Base-by-base conservation (phyloP, 2,329 filamentous ascomycete species). In the Monilinia polystroma region DNA sequence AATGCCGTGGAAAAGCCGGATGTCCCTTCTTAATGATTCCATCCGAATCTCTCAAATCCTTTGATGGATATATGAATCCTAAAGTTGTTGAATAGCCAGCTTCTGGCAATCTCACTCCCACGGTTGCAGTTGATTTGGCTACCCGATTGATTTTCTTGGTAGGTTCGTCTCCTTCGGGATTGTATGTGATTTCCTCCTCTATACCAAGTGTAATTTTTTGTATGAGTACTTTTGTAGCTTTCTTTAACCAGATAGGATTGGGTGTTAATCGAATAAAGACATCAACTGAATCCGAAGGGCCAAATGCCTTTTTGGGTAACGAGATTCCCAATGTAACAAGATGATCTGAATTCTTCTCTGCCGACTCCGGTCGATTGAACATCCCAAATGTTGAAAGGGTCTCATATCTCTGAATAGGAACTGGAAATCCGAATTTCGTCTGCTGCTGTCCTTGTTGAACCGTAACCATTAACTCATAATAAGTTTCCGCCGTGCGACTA, bases 121-220 rank as follows among this genome's bases (percentile, higher is more conserved):
- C 88, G 0, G 83, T 81, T 74, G 97, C 92, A 1, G 89, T 89
- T 73, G 94, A 90, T 77, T 93, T 95, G 35, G 91, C 89, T 71
- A 99, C 81, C 66, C 89, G 90, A 78, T 96, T 97, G 72, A 92
- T 82, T 78, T 96, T 97, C 71, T 92, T 91, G 43, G 91, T 91
- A 38, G 93, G 93, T 76, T 98, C 95, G 75, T 98, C 95, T 59
- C 95, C 95, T 79, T 98, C 94, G 41, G 95, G 95, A 72, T 99
- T 98, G 80, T 91, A 99, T n/a, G 95, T 96, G 68, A 98, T 96
- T 77, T 98, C 94, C 79, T 99, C 95, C 76, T 98, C 95, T 73
- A 99, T 96, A 16, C 88, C 87, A 53, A 98, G 88, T 1, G 93
- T 97, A 72, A 99, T 95, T 75, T 95, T 95, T 75, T 93, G 90